These are phyloP conservation scores for Geopyxis carbonaria DNA, from an alignment of 495 filamentous ascomycete species.

Conservation along the genomic window DNA sequence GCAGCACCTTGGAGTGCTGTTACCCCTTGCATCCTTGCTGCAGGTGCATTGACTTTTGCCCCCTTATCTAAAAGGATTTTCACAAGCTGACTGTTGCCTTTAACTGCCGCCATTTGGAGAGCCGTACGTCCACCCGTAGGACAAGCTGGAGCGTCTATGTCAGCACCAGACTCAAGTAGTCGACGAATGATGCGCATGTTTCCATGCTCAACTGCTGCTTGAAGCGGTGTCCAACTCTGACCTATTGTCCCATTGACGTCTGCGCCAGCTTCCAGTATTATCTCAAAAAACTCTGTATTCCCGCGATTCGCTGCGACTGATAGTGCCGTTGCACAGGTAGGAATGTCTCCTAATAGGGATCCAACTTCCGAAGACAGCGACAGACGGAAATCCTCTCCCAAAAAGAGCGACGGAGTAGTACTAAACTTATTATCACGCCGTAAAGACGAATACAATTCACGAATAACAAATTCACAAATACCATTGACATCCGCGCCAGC, in stretches of 20 bases:
- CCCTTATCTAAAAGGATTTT: not conserved
- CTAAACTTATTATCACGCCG: too few relatives aligned
- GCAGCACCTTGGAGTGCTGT: conserved; percentile 14
- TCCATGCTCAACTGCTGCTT: not conserved
- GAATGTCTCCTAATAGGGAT: too few relatives aligned
- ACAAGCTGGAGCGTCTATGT: not conserved
- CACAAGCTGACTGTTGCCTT: not conserved
- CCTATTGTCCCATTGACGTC: not conserved
- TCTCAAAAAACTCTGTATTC: conserved; percentile 2
- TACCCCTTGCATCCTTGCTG: conserved; percentile 3
- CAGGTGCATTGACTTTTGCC: conserved; percentile 5
- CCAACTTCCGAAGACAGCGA: too few relatives aligned
- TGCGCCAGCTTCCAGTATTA: conserved; percentile 1
- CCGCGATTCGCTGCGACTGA: not conserved
- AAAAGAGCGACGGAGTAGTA: too few relatives aligned
- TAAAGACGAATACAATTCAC: too few relatives aligned
- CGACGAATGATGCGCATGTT: not conserved
- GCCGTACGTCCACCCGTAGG: not conserved
- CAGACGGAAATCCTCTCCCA: too few relatives aligned
- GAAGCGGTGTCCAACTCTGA: not conserved
- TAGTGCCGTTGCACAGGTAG: not conserved
- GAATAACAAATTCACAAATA: too few relatives aligned
- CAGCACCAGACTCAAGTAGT: conserved; percentile 4
- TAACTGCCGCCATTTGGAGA: not conserved
- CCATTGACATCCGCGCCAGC: conserved; percentile 1